Base-by-base conservation (phyloP, 1,284 basidiomycete genomes). In the Lentinula novae-zelandiae region DNA sequence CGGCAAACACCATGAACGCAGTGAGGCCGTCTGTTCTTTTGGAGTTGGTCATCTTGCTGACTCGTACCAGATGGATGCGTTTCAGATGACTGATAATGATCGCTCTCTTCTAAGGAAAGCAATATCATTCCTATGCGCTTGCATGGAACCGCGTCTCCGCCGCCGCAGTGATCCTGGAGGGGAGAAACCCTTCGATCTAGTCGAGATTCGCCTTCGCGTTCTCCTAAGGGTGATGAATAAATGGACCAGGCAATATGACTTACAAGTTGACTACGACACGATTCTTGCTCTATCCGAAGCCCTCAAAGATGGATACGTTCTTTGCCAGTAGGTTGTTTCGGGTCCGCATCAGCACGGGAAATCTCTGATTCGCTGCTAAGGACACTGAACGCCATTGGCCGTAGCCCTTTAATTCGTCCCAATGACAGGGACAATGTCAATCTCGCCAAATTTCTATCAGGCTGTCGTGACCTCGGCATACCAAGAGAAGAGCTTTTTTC, bases 91-190 rank as follows among this genome's bases (percentile, higher is more conserved):
- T 27, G 60, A 9, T 42, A 27, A 42, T 34, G 20, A 68, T 40
- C 64, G 64, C 10, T 57, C 44, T 10, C 39, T 62, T 44, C 57
- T 68, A 10, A 62, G 64, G 36, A 56, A 63, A 42, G 67, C 67
- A 40, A 64, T 68, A 31, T 54, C 60, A 0, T 58, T 65, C 1
- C 55, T 68, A 17, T 66, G 65, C 46, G 46, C 64, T 46, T 31
- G 60, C 13, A 68, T 66, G 67, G 67, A 66, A 54, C 67, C 65
- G 6, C 65, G 67, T 13, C 62, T 68, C 4, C 49, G 66, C 31
- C 48, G 67, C 13, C 66, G 63, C 39, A 68, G 65, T 57, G 65
- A 68, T 34, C 67, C 67, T 12, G 67, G 67, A 4, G 67, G 65
- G 33, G 64, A 65, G 42, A 68, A 65, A 44, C 63, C 64, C 15